Conservation (phyloP, 176 grass and related monocot species). For the Oryza punctata region DNA sequence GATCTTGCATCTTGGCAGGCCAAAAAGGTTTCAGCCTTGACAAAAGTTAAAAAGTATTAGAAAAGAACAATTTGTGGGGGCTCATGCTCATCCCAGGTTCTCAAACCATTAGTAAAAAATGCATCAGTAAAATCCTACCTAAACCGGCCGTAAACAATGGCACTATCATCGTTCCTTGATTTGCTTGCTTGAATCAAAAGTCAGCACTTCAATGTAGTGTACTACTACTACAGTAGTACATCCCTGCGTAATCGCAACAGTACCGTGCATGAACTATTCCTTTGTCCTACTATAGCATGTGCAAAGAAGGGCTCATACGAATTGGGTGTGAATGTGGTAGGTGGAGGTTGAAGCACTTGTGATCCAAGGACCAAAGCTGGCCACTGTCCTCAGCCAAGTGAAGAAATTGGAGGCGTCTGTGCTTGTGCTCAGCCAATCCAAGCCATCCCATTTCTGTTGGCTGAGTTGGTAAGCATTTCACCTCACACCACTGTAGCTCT, state of each 20-base stretch:
- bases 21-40: conserved; percentile 29
- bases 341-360: conserved; percentile 82
- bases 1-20: conserved; percentile 30
- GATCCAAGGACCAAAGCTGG: conserved; percentile 74
- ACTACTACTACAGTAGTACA: not conserved
- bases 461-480: conserved; percentile 50
- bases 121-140: not conserved
- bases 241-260: conserved; percentile 30
- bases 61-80: not conserved
- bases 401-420: conserved; percentile 86
- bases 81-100: not conserved
- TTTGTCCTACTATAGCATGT: conserved; percentile 28
- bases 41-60: conserved; percentile 1
- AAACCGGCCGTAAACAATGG: conserved; percentile 26
- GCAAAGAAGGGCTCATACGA: conserved; percentile 11
- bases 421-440: conserved; percentile 70
- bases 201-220: conserved; percentile 18
- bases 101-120: not conserved
- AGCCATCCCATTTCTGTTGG: conserved; percentile 61
- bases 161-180: not conserved
- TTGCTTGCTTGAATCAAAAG: conserved; percentile 42
- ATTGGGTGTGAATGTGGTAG: conserved; percentile 54
- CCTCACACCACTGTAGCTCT: not conserved
- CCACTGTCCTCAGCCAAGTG: conserved; percentile 75
- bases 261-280: conserved; percentile 33